Evolutionary conservation across 768 basidiomycete species (phyloP).

Genomic region (Sporobolomyces pararoseus): DNA sequence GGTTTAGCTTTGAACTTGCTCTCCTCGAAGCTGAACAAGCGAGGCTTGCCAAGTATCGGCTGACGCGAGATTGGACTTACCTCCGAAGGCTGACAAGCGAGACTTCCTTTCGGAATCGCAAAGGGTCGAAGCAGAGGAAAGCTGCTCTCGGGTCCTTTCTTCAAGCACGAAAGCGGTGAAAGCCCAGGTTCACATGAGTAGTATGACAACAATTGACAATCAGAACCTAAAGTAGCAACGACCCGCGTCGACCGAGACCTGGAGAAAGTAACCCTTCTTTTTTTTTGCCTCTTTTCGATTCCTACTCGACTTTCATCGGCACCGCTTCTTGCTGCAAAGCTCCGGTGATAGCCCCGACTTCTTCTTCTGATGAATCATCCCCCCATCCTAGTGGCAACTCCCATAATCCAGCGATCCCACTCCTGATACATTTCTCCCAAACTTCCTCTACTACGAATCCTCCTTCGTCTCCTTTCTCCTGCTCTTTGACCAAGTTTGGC

Average conservation of each 20-base stretch:
- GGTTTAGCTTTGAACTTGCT: not conserved
- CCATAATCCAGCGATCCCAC: conserved; percentile 64
- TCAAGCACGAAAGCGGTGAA: too few relatives aligned
- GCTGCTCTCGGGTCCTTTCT: too few relatives aligned
- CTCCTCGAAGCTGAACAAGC: too few relatives aligned
- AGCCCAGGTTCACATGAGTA: too few relatives aligned
- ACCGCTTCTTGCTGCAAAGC: not conserved
- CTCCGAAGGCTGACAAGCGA: too few relatives aligned
- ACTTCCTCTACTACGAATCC: conserved; percentile 78
- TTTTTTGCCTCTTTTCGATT: too few relatives aligned
- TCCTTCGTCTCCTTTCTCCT: conserved; percentile 66
- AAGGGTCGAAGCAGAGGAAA: too few relatives aligned
- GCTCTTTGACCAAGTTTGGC: conserved; percentile 67
- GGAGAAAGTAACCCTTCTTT: not conserved
- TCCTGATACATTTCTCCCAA: conserved; percentile 75
- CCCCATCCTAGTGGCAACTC: conserved; percentile 17
- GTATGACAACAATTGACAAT: conserved; percentile 5
- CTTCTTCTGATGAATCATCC: not conserved
- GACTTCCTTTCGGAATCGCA: too few relatives aligned
- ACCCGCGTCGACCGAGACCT: not conserved
- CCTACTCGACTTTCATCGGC: conserved; percentile 19
- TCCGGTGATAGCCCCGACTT: not conserved
- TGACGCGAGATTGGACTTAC: too few relatives aligned
- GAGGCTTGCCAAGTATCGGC: too few relatives aligned
- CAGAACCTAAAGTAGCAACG: too few relatives aligned